Base-by-base conservation (phyloP, 768 basidiomycete species). In the Tylopilus sp. region DNA sequence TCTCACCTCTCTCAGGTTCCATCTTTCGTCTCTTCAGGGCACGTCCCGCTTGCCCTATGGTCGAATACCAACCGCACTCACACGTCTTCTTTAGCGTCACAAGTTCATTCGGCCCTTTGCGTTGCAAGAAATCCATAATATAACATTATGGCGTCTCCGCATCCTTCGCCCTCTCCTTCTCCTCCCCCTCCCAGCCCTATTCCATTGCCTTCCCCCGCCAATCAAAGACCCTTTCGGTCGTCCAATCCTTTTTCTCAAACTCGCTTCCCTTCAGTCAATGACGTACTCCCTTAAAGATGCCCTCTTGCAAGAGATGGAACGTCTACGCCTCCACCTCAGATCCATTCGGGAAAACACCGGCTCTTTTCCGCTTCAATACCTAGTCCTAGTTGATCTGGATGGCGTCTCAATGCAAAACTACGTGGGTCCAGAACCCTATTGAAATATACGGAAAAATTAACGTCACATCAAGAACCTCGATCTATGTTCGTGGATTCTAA, bases 21-120 rank as follows among this genome's bases (percentile, higher is more conserved):
- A 66, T 83, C 33, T 84, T 82, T 67, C 83, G 81, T 64, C 77
- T 85, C 49, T 73, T 79, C 44, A 79, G 79, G 70, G 87, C 86
- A 67, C 61, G 77, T 69, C n/a, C n/a, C 11, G 21, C n/a, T 21
- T 15, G 11, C 11, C 2, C 50, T 51, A 47, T 31, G 28, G 28
- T 28, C 28, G 28, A n/a, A 28, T 28, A 17, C 4, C 21, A 12
- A 21, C 6, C 46, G 20, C 40, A 3, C 50, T 40, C 47, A 41
- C 41, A 47, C 18, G 33, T 25, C 20, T 1, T 31, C 44, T 42
- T 10, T 43, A 90, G 87, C 79, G 83, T 56, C 81, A 88, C 63
- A 77, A 80, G 52, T 89, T 86, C 57, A 82, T 77, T 35, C 72
- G 72, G 46, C 79, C 83, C 0, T 82, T 85, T 55, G 75, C 83